Evolutionary conservation across 768 basidiomycete genomes (phyloP), one percentile per base, ranked within the genome.

Genomic region (Nevesoporus exiguus): DNA sequence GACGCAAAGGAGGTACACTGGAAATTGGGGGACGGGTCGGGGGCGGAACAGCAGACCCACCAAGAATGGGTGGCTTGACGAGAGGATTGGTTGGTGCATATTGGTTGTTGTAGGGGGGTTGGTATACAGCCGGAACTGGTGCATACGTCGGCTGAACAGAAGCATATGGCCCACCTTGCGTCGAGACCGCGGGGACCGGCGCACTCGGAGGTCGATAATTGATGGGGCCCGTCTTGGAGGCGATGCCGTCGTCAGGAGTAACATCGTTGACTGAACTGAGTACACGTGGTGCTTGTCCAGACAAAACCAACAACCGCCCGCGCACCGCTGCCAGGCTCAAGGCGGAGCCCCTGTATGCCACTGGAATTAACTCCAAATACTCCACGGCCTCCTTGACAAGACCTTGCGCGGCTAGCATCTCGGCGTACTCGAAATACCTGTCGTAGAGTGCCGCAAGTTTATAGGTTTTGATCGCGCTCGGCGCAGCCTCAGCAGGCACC

Each of bases 391-490:
- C 85, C 61, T 85, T 81, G 46, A 94, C 74, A 19, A 95, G 79
- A n/a, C 95, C 95, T 66, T 98, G 96, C 0, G 86, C 80, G 3
- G 90, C 90, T 24, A 99, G 79, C 48, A 98, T 74, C 59, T 97
- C 92, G 3, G 96, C 93, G 62, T 98, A 99, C 70, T 98, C 97
- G 64, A 90, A 85, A 76, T 97, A 98, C 14, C 88, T 81, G 65
- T 98, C 94, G 66, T 99, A 98, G 44, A 99, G 73, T 9, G 76
- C 77, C 0, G 90, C 83, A 17, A 98, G 80, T 71, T 92, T 93
- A 79, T 88, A 98, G 2, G 83, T 76, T 68, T 85, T 81, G 5
- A 76, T 71, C 19, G 49, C 46, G 11, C 47, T 58, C 42, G 80
- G 75, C 5, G 76, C 76, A 25, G 76, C 73, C 5, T 66, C 74